phyloP scores from a whole-genome alignment of 805 yeast genomes.

The Wickerhamiella allomyrinae region DNA sequence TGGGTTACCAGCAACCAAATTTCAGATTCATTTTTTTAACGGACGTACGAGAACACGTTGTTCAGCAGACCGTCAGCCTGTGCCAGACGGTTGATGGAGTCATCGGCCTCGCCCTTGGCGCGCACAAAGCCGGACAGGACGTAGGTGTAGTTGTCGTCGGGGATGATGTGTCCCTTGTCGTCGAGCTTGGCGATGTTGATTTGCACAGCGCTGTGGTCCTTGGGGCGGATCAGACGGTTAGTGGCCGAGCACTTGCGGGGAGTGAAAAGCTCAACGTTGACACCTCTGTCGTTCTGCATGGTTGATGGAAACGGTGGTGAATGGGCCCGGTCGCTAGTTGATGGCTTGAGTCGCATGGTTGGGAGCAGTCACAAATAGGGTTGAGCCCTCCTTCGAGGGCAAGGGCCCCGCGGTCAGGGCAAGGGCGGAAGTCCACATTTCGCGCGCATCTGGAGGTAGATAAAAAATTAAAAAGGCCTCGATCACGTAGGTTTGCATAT shows the following conservation, averaged over 20 bases:
- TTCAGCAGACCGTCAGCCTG: slow-evolving; percentile 96
- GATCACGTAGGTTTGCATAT: no score
- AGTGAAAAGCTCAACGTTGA: slow-evolving; percentile 98
- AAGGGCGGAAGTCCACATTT: no score
- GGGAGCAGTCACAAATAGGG: slow-evolving; percentile 6
- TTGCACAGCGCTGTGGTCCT: slow-evolving; percentile 99
- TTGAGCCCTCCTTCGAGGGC: background rate
- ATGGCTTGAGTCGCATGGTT: background rate
- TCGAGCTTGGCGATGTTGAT: slow-evolving; percentile 98
- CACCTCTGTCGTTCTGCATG: slow-evolving; percentile 99
- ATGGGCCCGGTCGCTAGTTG: background rate
- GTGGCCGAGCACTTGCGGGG: slow-evolving; percentile 99
- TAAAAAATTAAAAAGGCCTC: no score
- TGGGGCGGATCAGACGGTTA: slow-evolving; percentile 98
- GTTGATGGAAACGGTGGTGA: slow-evolving; percentile 26
- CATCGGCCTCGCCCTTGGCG: slow-evolving; percentile 99
- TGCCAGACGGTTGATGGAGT: slow-evolving; percentile 97
- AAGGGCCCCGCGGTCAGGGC: no score
- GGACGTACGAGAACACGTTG: slow-evolving; percentile 37
- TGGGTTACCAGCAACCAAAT: background rate
- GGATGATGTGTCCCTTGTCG: slow-evolving; percentile 87
- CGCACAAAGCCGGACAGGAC: slow-evolving; percentile 96
- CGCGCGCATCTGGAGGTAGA: no score
- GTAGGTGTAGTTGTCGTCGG: slow-evolving; percentile 84
- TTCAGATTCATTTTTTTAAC: slow-evolving; percentile 16